Base-by-base conservation (phyloP, 2,329 filamentous ascomycete genomes). In the Claviceps maximensis region DNA sequence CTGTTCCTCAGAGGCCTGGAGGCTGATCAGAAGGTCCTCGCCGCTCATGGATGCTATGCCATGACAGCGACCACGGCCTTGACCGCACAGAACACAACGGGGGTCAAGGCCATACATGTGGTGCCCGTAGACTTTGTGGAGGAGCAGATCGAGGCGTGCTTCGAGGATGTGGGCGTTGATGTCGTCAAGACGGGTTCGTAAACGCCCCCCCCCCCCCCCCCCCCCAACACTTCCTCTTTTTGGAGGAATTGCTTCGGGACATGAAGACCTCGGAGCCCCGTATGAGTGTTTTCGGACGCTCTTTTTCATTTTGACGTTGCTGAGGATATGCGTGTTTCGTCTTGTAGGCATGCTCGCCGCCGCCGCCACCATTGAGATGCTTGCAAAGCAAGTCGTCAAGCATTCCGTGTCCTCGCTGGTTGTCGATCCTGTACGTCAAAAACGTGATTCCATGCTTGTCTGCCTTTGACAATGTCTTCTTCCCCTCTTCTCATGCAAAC, bases 41-140 rank as follows among this genome's bases (percentile, higher is more conserved):
- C 89, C 46, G 88, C 87, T 19, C 89, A 97, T 78, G 84, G 86
- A 55, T 93, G 87, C 71, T 97, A 97, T 75, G 89, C 89, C 55
- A 94, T 96, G 83, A 96, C 91, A 50, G 89, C 90, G 23, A 96
- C 91, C 10, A 94, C 91, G 15, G 91, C 91, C 21, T 73, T 98
- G 63, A 98, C 93, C n/a, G 90, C 89, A 17, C 93, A 97, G 65
- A 95, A 97, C 69, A 98, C 93, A 0, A 76, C 79, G 51, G 89
- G 89, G 4, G 89, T 97, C 15, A 75, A 82, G 56, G 88, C 78
- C 58, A 88, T 97, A 50, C 88, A 95, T 63, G 72, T 85, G 53
- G 80, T 87, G 8, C 91, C 91, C 0, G 74, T 87, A 0, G 74
- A 76, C 4, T 96, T 97, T 67, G 81, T 96, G 25, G 75, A 75